A percentile compares a stretch with the other conserved stretches of the same genome.
Conservation (phyloP, 495 filamentous ascomycete genomes). For the Acidiella bohemica region DNA sequence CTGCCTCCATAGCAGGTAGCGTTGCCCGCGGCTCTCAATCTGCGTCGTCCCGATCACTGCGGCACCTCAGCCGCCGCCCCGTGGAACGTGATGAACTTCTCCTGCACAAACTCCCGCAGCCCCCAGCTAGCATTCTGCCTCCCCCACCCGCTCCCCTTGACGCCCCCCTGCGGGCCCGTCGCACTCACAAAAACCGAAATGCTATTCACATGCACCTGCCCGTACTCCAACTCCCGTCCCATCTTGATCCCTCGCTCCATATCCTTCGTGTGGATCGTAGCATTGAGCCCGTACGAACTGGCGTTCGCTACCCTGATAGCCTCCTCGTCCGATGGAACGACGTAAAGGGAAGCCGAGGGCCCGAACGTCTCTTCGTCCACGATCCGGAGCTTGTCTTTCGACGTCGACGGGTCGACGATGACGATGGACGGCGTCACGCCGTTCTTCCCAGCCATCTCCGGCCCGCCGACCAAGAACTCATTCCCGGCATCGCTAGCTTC, state of each 20-base stretch:
- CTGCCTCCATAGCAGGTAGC: too few species aligned
- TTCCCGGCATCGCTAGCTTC: conserved; percentile 17
- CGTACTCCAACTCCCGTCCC: conserved; percentile 19
- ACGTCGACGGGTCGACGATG: conserved; percentile 18
- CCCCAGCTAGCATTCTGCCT: conserved; percentile 19
- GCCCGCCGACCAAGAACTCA: conserved; percentile 21
- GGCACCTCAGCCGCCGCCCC: conserved; percentile 9
- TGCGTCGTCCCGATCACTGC: too few species aligned
- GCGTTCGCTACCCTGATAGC: conserved; percentile 14
- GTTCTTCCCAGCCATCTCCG: conserved; percentile 11
- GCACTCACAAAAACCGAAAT: conserved; percentile 12
- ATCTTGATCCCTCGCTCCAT: conserved; percentile 18
- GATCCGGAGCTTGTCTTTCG: conserved; percentile 10
- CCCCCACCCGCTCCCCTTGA: conserved; percentile 20
- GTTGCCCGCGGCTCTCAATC: too few species aligned
- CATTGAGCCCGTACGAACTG: conserved; percentile 18
- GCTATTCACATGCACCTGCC: conserved; percentile 19
- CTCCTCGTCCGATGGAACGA: conserved; percentile 13
- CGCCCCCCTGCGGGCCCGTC: conserved; percentile 17
- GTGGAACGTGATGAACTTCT: conserved; percentile 25
- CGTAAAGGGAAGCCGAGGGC: conserved; percentile 15
- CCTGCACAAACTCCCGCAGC: conserved; percentile 17
- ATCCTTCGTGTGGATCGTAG: conserved; percentile 17
- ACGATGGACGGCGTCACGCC: conserved; percentile 18
- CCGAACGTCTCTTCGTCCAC: conserved; percentile 22